Percentiles rank a stretch among this genome's conserved stretches.
Conservation (phyloP, 2,329 filamentous ascomycete genomes). For the Aspergillus fumigatus region DNA sequence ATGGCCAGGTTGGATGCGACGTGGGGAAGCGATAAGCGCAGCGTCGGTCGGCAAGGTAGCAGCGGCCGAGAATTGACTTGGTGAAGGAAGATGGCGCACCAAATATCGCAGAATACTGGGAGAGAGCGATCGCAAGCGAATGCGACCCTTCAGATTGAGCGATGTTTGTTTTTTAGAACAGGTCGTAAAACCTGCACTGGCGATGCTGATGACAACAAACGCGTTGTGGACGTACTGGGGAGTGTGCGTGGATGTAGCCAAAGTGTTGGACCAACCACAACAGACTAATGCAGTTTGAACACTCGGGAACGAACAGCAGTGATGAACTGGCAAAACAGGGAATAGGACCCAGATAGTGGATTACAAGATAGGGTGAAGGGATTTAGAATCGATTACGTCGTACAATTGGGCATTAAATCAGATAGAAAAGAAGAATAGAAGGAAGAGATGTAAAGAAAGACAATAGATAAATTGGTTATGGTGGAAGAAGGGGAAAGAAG, state of each 20-base stretch:
- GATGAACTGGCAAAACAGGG: slow-evolving; percentile 12
- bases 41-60: slow-evolving; percentile 3
- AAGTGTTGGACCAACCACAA: slow-evolving; percentile 16
- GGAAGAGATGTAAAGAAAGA: slow-evolving; percentile 1
- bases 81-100: not conserved
- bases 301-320: slow-evolving; percentile 11
- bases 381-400: slow-evolving; percentile 4
- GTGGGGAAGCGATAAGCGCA: slow-evolving; percentile 4
- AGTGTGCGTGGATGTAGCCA: slow-evolving; percentile 13
- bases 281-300: slow-evolving; percentile 1
- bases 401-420: slow-evolving; percentile 2
- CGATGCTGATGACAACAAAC: slow-evolving; percentile 16
- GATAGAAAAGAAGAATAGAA: not conserved
- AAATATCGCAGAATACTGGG: not conserved
- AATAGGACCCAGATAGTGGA: not conserved
- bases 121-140: not conserved
- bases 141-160: not conserved
- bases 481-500: slow-evolving; percentile 9
- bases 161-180: not conserved
- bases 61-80: not conserved
- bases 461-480: not conserved
- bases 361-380: slow-evolving; percentile 4
- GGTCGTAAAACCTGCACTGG: not conserved
- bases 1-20: slow-evolving; percentile 10
- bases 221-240: slow-evolving; percentile 14